A percentile compares a stretch with the other conserved stretches of the same genome.
Evolutionary conservation across 192 early-diverging fungal genomes (phyloP).

Genomic region (Entrophospora sp.): DNA sequence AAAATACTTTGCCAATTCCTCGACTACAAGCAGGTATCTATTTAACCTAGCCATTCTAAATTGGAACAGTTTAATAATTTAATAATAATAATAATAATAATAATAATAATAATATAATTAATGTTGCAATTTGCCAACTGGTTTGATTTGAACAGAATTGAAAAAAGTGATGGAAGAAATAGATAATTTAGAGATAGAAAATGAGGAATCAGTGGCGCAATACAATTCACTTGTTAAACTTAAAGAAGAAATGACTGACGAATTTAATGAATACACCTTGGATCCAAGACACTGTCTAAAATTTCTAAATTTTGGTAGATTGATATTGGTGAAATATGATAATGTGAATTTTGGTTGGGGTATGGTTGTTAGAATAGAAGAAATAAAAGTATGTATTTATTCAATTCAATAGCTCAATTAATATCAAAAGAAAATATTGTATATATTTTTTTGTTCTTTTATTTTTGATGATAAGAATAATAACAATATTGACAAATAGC

Average conservation of each 20-base stretch:
- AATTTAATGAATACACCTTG: slow-evolving; percentile 63
- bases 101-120: no score
- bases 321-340: slow-evolving; percentile 52
- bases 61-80: no score
- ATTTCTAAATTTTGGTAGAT: slow-evolving; percentile 79
- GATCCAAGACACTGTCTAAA: slow-evolving; percentile 75
- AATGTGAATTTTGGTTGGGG: slow-evolving; percentile 90
- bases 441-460: neutral
- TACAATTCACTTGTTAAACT: slow-evolving; percentile 74
- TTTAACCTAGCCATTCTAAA: no score
- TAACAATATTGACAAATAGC: slow-evolving; percentile 70
- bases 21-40: slow-evolving; percentile 49
- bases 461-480: neutral
- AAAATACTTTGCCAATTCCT: slow-evolving; percentile 78
- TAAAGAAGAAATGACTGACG: slow-evolving; percentile 54
- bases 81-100: no score
- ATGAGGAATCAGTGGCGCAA: slow-evolving; percentile 59
- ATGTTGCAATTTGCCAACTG: no score
- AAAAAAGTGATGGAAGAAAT: slow-evolving; percentile 42
- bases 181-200: slow-evolving; percentile 47
- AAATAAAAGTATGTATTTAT: slow-evolving; percentile 29
- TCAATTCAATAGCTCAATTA: neutral
- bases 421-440: neutral
- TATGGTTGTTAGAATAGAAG: slow-evolving; percentile 67
- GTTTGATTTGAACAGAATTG: slow-evolving; percentile 36